Conservation (phyloP, 1,284 basidiomycete genomes). For the Fomes fomentarius region DNA sequence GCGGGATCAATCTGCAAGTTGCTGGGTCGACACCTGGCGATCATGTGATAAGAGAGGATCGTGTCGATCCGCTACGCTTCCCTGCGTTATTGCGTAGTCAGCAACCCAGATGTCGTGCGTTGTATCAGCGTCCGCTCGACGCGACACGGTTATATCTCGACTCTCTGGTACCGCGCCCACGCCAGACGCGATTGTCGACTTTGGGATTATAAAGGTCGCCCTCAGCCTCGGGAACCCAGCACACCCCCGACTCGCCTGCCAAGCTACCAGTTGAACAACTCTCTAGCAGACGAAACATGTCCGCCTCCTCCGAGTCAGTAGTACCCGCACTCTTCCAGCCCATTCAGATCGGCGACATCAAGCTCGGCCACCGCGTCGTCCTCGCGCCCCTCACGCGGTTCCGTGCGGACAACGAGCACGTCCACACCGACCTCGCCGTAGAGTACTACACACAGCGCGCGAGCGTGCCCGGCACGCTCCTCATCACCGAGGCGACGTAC, state of each 20-base stretch:
- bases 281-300: conserved; percentile 15
- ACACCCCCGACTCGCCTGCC: background rate
- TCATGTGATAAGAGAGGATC: too few relatives aligned
- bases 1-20: too few relatives aligned
- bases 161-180: too few relatives aligned
- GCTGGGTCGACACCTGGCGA: too few relatives aligned
- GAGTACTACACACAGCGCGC: conserved; percentile 55
- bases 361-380: conserved; percentile 48
- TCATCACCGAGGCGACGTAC: conserved; percentile 52
- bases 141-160: too few relatives aligned
- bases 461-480: conserved; percentile 44
- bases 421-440: conserved; percentile 34
- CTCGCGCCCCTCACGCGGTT: conserved; percentile 51
- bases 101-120: too few relatives aligned
- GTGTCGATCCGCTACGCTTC: too few relatives aligned
- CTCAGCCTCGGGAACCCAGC: too few relatives aligned
- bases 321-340: conserved; percentile 47
- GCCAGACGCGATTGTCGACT: too few relatives aligned
- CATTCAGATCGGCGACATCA: conserved; percentile 43
- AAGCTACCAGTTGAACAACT: background rate
- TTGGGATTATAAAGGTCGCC: background rate
- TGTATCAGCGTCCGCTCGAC: too few relatives aligned
- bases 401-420: conserved; percentile 36
- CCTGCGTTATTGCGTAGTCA: too few relatives aligned
- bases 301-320: conserved; percentile 10